Percentiles rank a stretch among this genome's conserved stretches.
Conservation (phyloP, 2,329 filamentous ascomycete genomes). For the Xylariaceae sp. region DNA sequence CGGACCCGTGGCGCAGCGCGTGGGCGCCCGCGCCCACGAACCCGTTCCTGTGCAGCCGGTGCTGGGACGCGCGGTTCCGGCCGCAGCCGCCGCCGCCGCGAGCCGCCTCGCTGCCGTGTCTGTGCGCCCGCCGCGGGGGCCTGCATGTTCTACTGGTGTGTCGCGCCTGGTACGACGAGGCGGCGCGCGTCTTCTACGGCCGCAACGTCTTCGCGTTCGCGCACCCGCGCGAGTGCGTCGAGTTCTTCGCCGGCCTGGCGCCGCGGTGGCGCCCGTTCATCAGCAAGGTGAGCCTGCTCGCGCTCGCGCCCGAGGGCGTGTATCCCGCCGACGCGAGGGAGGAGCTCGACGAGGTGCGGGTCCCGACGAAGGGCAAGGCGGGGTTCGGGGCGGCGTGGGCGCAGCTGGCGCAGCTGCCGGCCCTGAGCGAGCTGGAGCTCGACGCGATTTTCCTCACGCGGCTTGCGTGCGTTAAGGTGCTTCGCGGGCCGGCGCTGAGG, state of each 20-base stretch:
- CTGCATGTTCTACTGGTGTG: conserved; percentile 19
- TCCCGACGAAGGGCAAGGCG: background rate
- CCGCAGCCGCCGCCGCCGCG: background rate
- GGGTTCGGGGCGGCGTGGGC: conserved; percentile 3
- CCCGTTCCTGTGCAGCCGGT: conserved; percentile 12
- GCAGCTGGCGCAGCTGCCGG: conserved; percentile 5
- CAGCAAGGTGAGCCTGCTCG: conserved; percentile 18
- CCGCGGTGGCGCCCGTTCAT: conserved; percentile 12
- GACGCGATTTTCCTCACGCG: conserved; percentile 14
- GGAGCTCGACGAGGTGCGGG: background rate
- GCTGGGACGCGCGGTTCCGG: conserved; percentile 4
- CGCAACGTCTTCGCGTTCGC: conserved; percentile 22
- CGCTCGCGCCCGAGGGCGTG: background rate
- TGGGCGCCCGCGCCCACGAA: conserved; percentile 16
- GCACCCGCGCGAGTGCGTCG: conserved; percentile 9
- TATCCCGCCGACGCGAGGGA: background rate
- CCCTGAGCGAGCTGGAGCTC: conserved; percentile 15
- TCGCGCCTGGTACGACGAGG: conserved; percentile 22
- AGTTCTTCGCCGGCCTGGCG: conserved; percentile 5
- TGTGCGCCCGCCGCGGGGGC: conserved; percentile 16
- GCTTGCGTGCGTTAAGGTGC: background rate
- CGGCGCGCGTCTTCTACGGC: conserved; percentile 18
- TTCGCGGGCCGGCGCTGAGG: conserved; percentile 5
- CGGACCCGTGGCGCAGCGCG: conserved; percentile 15
- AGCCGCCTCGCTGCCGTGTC: conserved; percentile 13